A percentile compares a stretch with the other conserved stretches of the same genome.
Conservation (phyloP, 2,329 filamentous ascomycete genomes). For the Pyrenophora seminiperda region DNA sequence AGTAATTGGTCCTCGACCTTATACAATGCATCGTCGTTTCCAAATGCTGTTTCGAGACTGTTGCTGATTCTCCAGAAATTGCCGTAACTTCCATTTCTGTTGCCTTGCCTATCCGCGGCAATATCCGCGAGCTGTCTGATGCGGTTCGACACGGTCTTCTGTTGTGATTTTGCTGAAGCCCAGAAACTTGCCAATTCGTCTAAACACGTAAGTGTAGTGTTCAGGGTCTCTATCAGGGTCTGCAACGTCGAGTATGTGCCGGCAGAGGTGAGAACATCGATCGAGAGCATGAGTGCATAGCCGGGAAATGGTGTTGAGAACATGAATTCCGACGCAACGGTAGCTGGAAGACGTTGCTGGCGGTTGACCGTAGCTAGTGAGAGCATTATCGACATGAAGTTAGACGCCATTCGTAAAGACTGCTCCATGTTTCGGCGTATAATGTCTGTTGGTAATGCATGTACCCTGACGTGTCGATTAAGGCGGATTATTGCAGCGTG, state of each 20-base stretch:
- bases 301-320: conserved; percentile 64
- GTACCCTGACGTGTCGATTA: conserved; percentile 60
- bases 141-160: conserved; percentile 55
- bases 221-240: conserved; percentile 61
- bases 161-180: conserved; percentile 62
- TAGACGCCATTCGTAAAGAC: conserved; percentile 35
- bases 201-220: conserved; percentile 59
- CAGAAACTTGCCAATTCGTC: conserved; percentile 64
- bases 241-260: conserved; percentile 52
- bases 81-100: conserved; percentile 35
- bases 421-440: conserved; percentile 41
- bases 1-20: conserved; percentile 38
- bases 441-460: conserved; percentile 34
- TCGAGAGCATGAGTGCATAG: conserved; percentile 66
- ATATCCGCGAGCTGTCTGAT: conserved; percentile 53
- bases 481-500: conserved; percentile 68
- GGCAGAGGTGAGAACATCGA: conserved; percentile 69
- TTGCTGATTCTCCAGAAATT: conserved; percentile 45
- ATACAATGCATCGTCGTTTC: conserved; percentile 54
- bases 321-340: conserved; percentile 36
- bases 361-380: conserved; percentile 34
- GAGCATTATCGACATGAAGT: conserved; percentile 44
- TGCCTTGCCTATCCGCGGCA: conserved; percentile 40
- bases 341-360: conserved; percentile 35
- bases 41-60: conserved; percentile 51